Conservation (phyloP, 345 rosid species). For the Dovyalis caffra region DNA sequence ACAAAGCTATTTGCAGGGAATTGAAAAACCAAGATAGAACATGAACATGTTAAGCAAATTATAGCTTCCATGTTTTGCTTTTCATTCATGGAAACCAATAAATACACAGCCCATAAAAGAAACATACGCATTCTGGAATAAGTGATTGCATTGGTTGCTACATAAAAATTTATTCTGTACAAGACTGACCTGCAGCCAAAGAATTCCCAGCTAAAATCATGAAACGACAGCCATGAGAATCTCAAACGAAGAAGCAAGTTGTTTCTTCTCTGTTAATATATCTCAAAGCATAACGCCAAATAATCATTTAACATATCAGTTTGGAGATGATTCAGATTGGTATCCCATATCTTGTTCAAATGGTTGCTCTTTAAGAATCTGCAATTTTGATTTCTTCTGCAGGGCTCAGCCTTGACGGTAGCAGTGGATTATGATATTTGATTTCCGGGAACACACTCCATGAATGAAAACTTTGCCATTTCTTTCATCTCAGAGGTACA, state of each 20-base stretch:
- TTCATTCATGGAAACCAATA: neutral
- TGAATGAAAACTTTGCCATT: neutral
- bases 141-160: neutral
- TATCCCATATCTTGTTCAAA: neutral
- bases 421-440: neutral
- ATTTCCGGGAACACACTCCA: neutral
- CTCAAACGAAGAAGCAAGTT: neutral
- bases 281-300: conserved; percentile 1
- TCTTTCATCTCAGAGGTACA: neutral
- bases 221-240: conserved; percentile 5
- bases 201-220: conserved; percentile 17
- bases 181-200: conserved; percentile 25
- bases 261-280: neutral
- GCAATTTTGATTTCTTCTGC: neutral
- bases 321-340: neutral
- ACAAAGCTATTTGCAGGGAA: neutral
- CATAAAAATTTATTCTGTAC: conserved; percentile 3
- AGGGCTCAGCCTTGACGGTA: neutral
- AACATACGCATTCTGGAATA: neutral
- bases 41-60: neutral
- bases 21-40: neutral
- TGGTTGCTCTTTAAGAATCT: neutral
- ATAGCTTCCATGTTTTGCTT: neutral
- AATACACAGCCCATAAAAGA: neutral
- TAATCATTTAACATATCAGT: neutral